Conservation (phyloP, 2,329 filamentous ascomycete species). For the Arachnopeziza araneosa region DNA sequence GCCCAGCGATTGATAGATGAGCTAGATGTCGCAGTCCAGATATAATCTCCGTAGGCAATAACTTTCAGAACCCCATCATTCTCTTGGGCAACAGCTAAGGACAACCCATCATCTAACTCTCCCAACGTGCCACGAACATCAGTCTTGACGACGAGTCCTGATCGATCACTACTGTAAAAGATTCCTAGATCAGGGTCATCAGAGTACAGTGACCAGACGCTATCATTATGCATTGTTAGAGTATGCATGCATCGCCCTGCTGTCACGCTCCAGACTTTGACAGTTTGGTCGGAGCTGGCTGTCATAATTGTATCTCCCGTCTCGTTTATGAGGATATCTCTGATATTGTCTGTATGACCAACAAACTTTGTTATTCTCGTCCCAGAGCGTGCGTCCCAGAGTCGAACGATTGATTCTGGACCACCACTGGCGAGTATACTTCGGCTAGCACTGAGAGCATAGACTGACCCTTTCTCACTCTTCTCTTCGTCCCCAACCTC, state of each 20-base stretch:
- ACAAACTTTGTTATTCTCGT: conserved; percentile 94
- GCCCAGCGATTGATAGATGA: conserved; percentile 71
- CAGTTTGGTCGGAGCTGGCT: conserved; percentile 89
- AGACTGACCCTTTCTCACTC: conserved; percentile 88
- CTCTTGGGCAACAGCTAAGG: conserved; percentile 86
- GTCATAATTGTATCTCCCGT: conserved; percentile 89
- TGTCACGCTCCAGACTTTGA: conserved; percentile 97
- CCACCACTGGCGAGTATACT: conserved; percentile 86
- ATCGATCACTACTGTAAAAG: conserved; percentile 93
- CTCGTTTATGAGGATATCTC: conserved; percentile 83
- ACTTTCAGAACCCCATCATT: conserved; percentile 73
- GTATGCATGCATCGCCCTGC: conserved; percentile 97
- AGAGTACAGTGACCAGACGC: conserved; percentile 93
- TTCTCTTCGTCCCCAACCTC: conserved; percentile 78
- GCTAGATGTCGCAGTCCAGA: conserved; percentile 69
- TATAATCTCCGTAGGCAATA: conserved; percentile 46
- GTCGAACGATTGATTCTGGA: conserved; percentile 83
- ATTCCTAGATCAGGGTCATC: conserved; percentile 78
- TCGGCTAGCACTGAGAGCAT: conserved; percentile 75
- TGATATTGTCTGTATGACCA: conserved; percentile 90
- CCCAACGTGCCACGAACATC: conserved; percentile 70
- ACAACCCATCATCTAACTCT: conserved; percentile 81
- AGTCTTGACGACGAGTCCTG: conserved; percentile 91
- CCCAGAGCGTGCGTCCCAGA: conserved; percentile 87
- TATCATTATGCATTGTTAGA: conserved; percentile 97